Base-by-base conservation (phyloP, 2,329 filamentous ascomycete species). In the Aspergillus quadricinctus region DNA sequence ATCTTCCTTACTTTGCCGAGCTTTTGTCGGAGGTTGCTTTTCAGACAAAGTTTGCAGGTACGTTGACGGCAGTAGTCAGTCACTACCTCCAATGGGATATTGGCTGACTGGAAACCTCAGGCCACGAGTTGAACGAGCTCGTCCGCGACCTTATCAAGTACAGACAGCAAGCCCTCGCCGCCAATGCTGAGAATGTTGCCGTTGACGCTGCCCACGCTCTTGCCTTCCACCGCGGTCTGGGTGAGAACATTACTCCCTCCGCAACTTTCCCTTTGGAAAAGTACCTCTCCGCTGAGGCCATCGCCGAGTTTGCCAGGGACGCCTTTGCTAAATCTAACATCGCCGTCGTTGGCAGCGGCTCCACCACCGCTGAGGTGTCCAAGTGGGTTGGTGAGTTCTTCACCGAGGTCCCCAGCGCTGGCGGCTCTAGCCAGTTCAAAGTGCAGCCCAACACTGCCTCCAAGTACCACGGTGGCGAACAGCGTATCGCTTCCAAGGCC, bases 311-410 rank as follows among this genome's bases (percentile, higher is more conserved):
- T 72, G 88, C 92, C 71, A 80, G 85, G 61, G 81, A 84, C 59
- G 92, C 89, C 68, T 99, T 94, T 77, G 82, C 87, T 68, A 96
- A 95, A 83, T 80, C 88, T 69, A 97, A 96, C 78, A 88, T 99
- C 66, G 91, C 93, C 60, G 80, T 99, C 61, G 88, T 97, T 63
- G 91, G 90, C 69, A 95, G 96, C 69, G 94, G 94, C 63, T 88
- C 92, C 63, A 86, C 87, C 65, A 82, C 90, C 64, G 79, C 82
- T 56, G 86, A 89, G 61, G 80, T 97, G 64, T 83, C 84, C 70
- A 95, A 94, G 80, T 97, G 93, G 92, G 87, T 95, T 61, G 85
- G 87, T 71, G 86, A 96, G 73, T 97, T 97, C 84, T 97, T 99
- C 83, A 85, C 86, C 74, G 81, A 83, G 58, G 81, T 89, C 50